Conservation (phyloP, 345 rosid genomes). For the Aquilaria yunnanensis region DNA sequence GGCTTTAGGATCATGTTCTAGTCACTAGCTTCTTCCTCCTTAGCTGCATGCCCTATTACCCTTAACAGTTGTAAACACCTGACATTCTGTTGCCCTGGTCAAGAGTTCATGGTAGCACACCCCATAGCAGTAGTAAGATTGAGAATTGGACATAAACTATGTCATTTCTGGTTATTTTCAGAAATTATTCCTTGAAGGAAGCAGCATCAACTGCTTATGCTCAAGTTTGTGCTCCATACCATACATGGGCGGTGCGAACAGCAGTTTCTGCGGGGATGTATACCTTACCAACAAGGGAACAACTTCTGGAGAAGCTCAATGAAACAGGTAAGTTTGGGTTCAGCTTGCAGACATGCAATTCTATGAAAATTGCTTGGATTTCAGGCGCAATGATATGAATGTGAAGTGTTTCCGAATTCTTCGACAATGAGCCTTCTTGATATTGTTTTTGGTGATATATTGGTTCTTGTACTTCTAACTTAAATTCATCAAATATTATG, state of each 20-base stretch:
- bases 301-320: slow-evolving; percentile 60
- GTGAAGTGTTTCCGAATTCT: no score
- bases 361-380: neutral
- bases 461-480: no score
- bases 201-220: slow-evolving; percentile 86
- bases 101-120: no score
- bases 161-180: neutral
- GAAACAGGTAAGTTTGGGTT: slow-evolving; percentile 56
- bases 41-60: neutral
- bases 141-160: neutral
- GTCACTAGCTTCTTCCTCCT: neutral
- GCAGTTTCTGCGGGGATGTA: slow-evolving; percentile 97
- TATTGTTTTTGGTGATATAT: no score
- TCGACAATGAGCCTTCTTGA: no score
- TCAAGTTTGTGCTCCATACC: slow-evolving; percentile 86
- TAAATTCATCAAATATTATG: no score
- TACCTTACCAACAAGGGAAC: slow-evolving; percentile 77
- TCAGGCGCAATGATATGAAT: neutral
- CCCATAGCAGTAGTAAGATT: neutral
- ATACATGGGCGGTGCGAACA: slow-evolving; percentile 77
- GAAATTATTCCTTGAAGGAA: slow-evolving; percentile 63
- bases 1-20: neutral
- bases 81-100: neutral
- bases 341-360: neutral
- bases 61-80: neutral